Percentiles rank a stretch among this genome's conserved stretches.
phyloP scores from a whole-genome alignment of 75 land plant genomes.

The Selaginella moellendorffii region DNA sequence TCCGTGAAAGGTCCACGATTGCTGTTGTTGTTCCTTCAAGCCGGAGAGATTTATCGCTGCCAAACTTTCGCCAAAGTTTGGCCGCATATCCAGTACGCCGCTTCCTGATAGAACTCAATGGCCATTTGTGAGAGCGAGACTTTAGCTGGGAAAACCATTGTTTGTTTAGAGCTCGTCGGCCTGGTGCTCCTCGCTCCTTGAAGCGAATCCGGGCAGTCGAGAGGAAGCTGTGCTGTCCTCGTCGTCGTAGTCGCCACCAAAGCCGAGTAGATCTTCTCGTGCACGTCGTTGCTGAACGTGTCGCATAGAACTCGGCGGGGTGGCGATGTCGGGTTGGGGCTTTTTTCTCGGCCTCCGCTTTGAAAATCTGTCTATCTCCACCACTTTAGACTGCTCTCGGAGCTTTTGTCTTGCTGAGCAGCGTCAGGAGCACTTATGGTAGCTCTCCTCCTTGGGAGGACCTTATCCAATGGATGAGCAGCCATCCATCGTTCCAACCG shows the following conservation, averaged over 20 bases:
- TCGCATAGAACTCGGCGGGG: neutral
- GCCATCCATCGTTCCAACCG: constrained; percentile 42
- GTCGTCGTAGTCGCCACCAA: neutral
- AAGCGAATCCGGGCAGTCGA: neutral
- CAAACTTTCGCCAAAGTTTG: neutral
- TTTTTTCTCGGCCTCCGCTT: neutral
- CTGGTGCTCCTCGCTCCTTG: constrained; percentile 35
- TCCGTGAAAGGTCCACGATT: neutral
- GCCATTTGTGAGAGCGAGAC: constrained; percentile 55
- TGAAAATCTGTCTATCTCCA: neutral
- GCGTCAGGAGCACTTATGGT: neutral
- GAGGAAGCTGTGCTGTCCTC: constrained; percentile 1
- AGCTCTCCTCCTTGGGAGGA: neutral
- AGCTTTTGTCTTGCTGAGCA: neutral
- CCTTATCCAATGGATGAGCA: constrained; percentile 14
- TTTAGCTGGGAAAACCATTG: constrained; percentile 50
- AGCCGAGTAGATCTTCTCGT: neutral
- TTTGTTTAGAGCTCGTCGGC: constrained; percentile 24
- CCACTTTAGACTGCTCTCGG: constrained; percentile 2
- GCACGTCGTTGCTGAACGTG: neutral
- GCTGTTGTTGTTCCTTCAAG: neutral
- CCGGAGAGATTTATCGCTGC: neutral
- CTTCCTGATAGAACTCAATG: constrained; percentile 17
- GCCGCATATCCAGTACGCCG: neutral
- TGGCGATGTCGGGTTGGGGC: neutral